Base-by-base conservation (phyloP, 768 basidiomycete species). In the Collybia sp. region DNA sequence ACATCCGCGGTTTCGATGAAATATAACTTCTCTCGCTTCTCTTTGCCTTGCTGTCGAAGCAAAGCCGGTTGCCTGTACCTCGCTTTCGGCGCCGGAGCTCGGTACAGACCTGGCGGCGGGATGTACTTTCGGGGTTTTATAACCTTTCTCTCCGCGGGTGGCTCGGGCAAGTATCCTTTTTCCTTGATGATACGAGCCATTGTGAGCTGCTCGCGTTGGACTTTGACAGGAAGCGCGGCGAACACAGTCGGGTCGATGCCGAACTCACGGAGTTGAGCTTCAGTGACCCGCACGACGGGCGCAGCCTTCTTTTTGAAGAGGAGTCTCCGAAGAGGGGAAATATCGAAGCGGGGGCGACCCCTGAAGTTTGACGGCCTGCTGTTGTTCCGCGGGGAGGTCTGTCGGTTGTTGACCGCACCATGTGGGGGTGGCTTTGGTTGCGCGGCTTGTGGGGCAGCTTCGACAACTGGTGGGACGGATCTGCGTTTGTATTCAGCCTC, bases 211-310 rank as follows among this genome's bases (percentile, higher is more conserved):
- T 95, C 91, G 42, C 79, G 75, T 57, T 91, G 87, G 36, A 91
- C 59, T 17, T 79, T 73, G 1, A 64, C 62, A 0, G 90, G 91
- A 2, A 97, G 61, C 30, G 63, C 67, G 0, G 62, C 66, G 54
- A 88, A 93, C 5, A 89, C 81, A 6, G 73, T 78, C 0, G 80
- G 80, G 58, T 93, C 92, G 55, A 97, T 79, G 10, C 75, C 80
- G 17, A 93, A 69, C 32, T 74, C 70, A 12, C 56, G 63, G 34
- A 96, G 69, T 54, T 90, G 82, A 2, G 62, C 68, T 13, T 81
- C 73, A 0, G 77, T 63, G 17, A 85, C 69, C 17, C 68, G 72
- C 16, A 77, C 60, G 0, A 64, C 57, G 12, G 66, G 63, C 17
- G 59, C 54, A 17, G 60, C 58, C 44, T 61, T 61, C 53, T 54